Evolutionary conservation across 139 green algal species (phyloP).

Genomic region (Trebouxia sp.): DNA sequence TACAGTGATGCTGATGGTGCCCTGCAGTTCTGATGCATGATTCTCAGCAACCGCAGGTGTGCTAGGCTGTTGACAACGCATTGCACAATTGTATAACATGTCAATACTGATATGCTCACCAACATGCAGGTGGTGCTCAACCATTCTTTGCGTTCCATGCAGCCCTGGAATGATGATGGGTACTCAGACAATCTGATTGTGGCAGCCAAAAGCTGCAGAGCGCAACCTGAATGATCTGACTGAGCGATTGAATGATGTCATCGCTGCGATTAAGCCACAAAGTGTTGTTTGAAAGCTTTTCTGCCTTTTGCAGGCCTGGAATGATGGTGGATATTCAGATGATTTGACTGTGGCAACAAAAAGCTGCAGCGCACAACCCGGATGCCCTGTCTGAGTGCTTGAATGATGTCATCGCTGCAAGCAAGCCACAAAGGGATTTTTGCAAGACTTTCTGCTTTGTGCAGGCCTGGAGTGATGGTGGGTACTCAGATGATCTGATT

Average conservation of each 20-base stretch:
- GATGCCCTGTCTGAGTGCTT: constrained; percentile 62
- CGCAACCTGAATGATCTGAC: constrained; percentile 56
- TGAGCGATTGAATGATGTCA: too few relatives aligned
- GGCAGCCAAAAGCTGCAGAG: constrained; percentile 60
- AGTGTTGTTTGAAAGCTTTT: too few relatives aligned
- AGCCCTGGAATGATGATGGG: constrained; percentile 72
- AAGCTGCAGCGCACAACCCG: constrained; percentile 54
- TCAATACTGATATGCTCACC: too few relatives aligned
- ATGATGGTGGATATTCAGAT: constrained; percentile 86
- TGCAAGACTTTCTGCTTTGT: not conserved
- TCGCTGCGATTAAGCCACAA: too few relatives aligned
- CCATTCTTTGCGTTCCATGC: too few relatives aligned
- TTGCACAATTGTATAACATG: too few relatives aligned
- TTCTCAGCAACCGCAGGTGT: too few relatives aligned
- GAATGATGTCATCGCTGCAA: not conserved
- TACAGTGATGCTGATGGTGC: too few relatives aligned
- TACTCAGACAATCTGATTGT: constrained; percentile 92
- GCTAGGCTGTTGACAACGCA: too few relatives aligned
- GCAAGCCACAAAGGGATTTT: not conserved
- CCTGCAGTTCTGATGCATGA: too few relatives aligned
- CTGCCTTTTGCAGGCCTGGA: constrained; percentile 56
- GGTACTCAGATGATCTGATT: constrained; percentile 93
- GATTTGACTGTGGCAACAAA: constrained; percentile 82
- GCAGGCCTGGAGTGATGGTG: constrained; percentile 69
- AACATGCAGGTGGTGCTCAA: too few relatives aligned